Conservation (phyloP, 1,139 yeast genomes). For the Debaryomyces udenii region DNA sequence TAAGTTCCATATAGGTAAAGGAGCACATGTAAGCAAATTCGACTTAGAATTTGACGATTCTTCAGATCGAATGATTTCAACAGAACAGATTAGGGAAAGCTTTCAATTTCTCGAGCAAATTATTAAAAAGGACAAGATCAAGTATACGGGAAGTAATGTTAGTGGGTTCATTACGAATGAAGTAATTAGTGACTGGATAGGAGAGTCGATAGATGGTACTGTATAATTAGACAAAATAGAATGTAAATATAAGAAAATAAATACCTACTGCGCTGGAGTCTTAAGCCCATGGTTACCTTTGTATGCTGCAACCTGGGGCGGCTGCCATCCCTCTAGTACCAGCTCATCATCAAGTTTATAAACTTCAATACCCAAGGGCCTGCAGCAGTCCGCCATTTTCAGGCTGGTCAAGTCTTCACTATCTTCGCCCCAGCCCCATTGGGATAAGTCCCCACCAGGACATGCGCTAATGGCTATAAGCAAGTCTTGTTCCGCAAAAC, state of each 20-base stretch:
- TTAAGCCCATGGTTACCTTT: slow-evolving; percentile 59
- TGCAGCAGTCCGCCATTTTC: slow-evolving; percentile 62
- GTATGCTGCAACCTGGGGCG: slow-evolving; percentile 54
- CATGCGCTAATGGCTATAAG: slow-evolving; percentile 69
- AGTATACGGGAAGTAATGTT: slow-evolving; percentile 46
- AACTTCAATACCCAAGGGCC: slow-evolving; percentile 66
- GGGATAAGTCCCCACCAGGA: slow-evolving; percentile 71
- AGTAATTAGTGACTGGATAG: slow-evolving; percentile 50
- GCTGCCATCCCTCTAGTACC: slow-evolving; percentile 51
- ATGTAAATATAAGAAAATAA: slow-evolving; percentile 7
- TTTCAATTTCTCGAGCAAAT: slow-evolving; percentile 35
- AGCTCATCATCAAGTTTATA: slow-evolving; percentile 50
- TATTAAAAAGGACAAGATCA: slow-evolving; percentile 29
- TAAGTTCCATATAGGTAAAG: slow-evolving; percentile 46
- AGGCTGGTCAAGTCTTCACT: slow-evolving; percentile 44
- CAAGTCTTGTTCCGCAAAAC: slow-evolving; percentile 67
- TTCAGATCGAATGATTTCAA: slow-evolving; percentile 21
- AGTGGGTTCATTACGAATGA: slow-evolving; percentile 52
- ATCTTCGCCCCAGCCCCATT: slow-evolving; percentile 72
- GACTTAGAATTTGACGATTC: slow-evolving; percentile 19
- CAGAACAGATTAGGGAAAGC: slow-evolving; percentile 22
- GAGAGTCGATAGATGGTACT: slow-evolving; percentile 51
- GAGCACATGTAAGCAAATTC: slow-evolving; percentile 30
- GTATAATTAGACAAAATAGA: slow-evolving; percentile 34
- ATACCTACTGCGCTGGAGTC: slow-evolving; percentile 10